Base-by-base conservation (phyloP, 768 basidiomycete species). In the Phlebiopsis gigantea region DNA sequence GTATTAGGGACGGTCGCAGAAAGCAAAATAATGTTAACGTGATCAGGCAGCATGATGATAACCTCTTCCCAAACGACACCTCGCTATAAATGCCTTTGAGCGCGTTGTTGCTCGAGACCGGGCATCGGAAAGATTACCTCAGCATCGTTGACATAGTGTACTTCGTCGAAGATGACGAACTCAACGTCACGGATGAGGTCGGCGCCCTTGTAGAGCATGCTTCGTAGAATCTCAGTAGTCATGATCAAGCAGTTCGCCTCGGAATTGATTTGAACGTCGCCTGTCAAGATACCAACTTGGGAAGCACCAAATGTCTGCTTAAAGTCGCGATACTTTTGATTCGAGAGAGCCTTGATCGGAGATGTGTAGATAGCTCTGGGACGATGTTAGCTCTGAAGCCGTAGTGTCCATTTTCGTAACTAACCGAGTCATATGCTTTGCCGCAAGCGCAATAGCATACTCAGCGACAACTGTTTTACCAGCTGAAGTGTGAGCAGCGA, bases 61-160 rank as follows among this genome's bases (percentile, higher is more conserved):
- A 99, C 96, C 73, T 99, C 96, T 72, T 99, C 96, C 97, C 97
- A 99, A 12, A 99, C 97, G 17, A 99, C 97, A 41, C 97, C 97
- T 67, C 97, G 81, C 96, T 98, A 28, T 17, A 24, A n/a, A 50
- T n/a, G 9, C 30, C 12, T 7, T 1, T 46, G 1, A 46, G 28
- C 24, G 19, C 14, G 5, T 39, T 21, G 26, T 7, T 15, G 12
- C 44, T 9, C 9, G 24, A 56, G 14, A 2, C n/a, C 19, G 25
- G 19, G 3, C 28, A 19, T 2, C n/a, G 42, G 29, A 49, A 55
- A 31, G 59, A 39, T 63, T 67, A 96, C 96, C 87, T 99, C 97
- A 15, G 93, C 90, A 69, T 99, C 97, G 66, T 98, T 99, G 53
- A 99, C 95, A 71, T 99, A 99, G 72, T 99, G 97, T 28, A 99